These are phyloP conservation scores for Boletus rex-veris DNA, from an alignment of 768 basidiomycete species.

Conservation along the genomic window DNA sequence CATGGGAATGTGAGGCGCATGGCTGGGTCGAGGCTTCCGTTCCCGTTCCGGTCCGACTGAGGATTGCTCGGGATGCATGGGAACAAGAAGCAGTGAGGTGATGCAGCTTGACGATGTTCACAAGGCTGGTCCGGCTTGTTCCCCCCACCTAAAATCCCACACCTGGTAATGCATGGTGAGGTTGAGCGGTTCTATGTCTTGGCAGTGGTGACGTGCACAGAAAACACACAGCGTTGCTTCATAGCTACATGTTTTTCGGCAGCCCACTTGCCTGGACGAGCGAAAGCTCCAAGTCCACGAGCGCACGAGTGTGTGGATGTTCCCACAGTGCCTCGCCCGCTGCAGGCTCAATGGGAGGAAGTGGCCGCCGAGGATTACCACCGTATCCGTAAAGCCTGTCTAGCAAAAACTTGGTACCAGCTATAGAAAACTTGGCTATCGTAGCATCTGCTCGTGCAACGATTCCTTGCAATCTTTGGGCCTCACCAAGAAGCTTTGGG, in stretches of 20 bases:
- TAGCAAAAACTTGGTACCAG: conserved; percentile 81
- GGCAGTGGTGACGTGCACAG: not conserved
- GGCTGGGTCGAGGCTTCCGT: too few relatives aligned
- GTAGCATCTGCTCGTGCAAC: conserved; percentile 79
- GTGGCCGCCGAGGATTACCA: conserved; percentile 72
- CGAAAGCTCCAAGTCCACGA: conserved; percentile 61
- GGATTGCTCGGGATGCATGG: too few relatives aligned
- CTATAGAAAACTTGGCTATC: conserved; percentile 69
- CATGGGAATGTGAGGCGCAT: too few relatives aligned
- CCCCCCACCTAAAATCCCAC: too few relatives aligned
- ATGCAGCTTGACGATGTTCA: too few relatives aligned
- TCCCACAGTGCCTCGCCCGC: conserved; percentile 64
- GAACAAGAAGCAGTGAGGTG: too few relatives aligned
- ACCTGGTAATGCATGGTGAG: too few relatives aligned
- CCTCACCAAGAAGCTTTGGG: conserved; percentile 57
- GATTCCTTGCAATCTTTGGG: conserved; percentile 74
- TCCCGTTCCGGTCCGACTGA: too few relatives aligned
- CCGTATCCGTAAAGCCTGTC: conserved; percentile 79
- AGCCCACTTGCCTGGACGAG: conserved; percentile 35
- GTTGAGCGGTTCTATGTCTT: not conserved
- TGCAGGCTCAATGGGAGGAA: conserved; percentile 57
- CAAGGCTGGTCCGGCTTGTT: too few relatives aligned
- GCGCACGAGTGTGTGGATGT: conserved; percentile 66
- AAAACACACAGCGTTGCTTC: not conserved
- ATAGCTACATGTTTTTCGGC: not conserved